A percentile compares a stretch with the other conserved stretches of the same genome.
Conservation (phyloP, 2,329 filamentous ascomycete species). For the Fusarium aywerte region DNA sequence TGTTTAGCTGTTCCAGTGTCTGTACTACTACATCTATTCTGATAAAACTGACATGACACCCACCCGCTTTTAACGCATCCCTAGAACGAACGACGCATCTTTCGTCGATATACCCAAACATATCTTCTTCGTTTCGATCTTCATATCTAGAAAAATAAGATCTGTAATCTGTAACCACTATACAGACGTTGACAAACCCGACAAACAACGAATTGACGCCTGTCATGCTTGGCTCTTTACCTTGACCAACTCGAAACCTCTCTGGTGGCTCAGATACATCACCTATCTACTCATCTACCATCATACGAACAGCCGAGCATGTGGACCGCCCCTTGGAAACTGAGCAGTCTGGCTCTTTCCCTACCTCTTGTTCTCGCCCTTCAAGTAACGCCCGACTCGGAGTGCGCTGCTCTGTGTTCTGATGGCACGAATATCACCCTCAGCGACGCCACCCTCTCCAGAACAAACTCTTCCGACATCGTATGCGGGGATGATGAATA, state of each 20-base stretch:
- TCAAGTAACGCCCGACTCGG: constrained; percentile 62
- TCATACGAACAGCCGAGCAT: background rate
- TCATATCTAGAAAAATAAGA: too few relatives aligned
- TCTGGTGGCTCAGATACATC: background rate
- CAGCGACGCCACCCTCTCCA: constrained; percentile 51
- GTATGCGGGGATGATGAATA: constrained; percentile 58
- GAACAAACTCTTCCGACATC: constrained; percentile 60
- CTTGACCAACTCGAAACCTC: constrained; percentile 4
- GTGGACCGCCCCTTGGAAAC: background rate
- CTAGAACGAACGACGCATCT: too few relatives aligned
- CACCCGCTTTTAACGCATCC: background rate
- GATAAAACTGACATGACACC: constrained; percentile 14
- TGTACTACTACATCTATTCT: background rate
- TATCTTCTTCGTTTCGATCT: too few relatives aligned
- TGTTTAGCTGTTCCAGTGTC: background rate
- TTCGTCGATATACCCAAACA: too few relatives aligned
- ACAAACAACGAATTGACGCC: constrained; percentile 8
- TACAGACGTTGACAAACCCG: too few relatives aligned
- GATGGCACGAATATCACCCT: constrained; percentile 51
- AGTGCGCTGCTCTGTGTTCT: constrained; percentile 61
- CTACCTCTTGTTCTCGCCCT: background rate
- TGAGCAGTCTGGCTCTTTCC: background rate
- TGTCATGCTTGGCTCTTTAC: constrained; percentile 23
- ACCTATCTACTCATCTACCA: background rate
- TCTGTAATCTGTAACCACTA: too few relatives aligned